These are phyloP conservation scores for Seiridium cupressi DNA, from an alignment of 2,329 filamentous ascomycete genomes.

Conservation along the genomic window DNA sequence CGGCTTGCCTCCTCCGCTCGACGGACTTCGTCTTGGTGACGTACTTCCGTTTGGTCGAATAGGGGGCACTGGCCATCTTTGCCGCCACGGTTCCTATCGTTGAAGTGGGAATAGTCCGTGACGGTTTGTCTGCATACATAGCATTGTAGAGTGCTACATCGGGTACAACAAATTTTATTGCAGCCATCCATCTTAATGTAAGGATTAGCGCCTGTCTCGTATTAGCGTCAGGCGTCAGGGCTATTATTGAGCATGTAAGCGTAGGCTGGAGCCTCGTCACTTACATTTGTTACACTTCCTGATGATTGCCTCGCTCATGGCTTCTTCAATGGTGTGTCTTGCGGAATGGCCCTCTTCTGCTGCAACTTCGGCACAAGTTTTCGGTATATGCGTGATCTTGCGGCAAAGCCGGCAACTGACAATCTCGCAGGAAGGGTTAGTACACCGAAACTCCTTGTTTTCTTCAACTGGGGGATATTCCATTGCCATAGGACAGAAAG, in stretches of 20 bases:
- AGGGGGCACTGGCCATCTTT: slow-evolving; percentile 61
- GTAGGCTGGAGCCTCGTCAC: slow-evolving; percentile 8
- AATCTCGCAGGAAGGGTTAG: slow-evolving; percentile 61
- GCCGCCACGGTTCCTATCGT: slow-evolving; percentile 46
- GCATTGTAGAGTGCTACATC: slow-evolving; percentile 57
- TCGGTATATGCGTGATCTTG: slow-evolving; percentile 67
- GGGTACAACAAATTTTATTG: slow-evolving; percentile 77
- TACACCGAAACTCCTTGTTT: slow-evolving; percentile 73
- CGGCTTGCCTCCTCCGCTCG: slow-evolving; percentile 59
- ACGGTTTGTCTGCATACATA: slow-evolving; percentile 71
- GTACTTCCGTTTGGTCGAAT: slow-evolving; percentile 60
- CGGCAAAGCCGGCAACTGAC: slow-evolving; percentile 69
- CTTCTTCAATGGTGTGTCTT: slow-evolving; percentile 74
- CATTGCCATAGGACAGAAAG: slow-evolving; percentile 79
- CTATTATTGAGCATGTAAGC: background rate
- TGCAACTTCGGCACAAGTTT: slow-evolving; percentile 66
- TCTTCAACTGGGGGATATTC: slow-evolving; percentile 66
- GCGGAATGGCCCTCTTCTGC: slow-evolving; percentile 57
- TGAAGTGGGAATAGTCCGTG: slow-evolving; percentile 67
- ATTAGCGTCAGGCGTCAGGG: background rate
- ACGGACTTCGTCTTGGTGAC: slow-evolving; percentile 63
- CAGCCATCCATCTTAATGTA: slow-evolving; percentile 80
- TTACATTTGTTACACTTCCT: slow-evolving; percentile 68
- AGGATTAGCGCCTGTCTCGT: slow-evolving; percentile 53
- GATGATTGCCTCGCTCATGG: slow-evolving; percentile 78